Conservation (phyloP, 495 filamentous ascomycete genomes). For the Elaphomyces granulatus region DNA sequence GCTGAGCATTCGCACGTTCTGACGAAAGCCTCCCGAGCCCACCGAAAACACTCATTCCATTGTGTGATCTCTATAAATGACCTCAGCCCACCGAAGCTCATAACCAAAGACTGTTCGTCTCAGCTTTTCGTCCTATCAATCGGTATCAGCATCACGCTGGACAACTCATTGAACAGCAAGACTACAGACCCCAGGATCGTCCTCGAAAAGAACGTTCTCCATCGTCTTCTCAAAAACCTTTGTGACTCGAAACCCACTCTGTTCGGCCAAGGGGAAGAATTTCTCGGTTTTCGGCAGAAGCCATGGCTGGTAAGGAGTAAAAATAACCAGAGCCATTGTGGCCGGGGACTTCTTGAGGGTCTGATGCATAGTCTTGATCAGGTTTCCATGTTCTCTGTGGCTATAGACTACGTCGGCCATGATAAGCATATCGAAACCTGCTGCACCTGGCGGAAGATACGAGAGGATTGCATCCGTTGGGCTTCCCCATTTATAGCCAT, state of each 20-base stretch:
- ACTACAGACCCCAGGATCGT: constrained; percentile 56
- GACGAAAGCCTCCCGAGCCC: no score
- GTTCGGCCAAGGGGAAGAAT: constrained; percentile 65
- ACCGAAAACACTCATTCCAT: no score
- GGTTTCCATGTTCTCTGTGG: constrained; percentile 65
- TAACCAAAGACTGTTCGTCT: constrained; percentile 73
- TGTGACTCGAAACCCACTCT: constrained; percentile 53
- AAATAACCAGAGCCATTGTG: constrained; percentile 68
- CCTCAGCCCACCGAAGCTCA: no score
- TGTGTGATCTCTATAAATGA: no score
- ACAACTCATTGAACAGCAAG: not conserved
- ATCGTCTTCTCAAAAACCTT: constrained; percentile 69
- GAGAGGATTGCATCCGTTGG: constrained; percentile 35
- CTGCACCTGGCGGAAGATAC: constrained; percentile 24
- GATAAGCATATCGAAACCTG: constrained; percentile 63
- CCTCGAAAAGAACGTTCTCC: constrained; percentile 75
- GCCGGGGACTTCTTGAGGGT: constrained; percentile 41
- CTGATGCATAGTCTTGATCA: constrained; percentile 52
- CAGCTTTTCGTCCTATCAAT: constrained; percentile 46
- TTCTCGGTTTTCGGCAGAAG: constrained; percentile 64
- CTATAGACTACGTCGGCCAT: constrained; percentile 84
- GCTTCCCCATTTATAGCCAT: constrained; percentile 73
- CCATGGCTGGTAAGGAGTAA: constrained; percentile 89
- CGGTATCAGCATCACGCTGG: not conserved
- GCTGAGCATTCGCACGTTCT: no score